Percentiles rank a stretch among this genome's conserved stretches.
Conservation (phyloP, 495 filamentous ascomycete genomes). For the Xylaria curta region DNA sequence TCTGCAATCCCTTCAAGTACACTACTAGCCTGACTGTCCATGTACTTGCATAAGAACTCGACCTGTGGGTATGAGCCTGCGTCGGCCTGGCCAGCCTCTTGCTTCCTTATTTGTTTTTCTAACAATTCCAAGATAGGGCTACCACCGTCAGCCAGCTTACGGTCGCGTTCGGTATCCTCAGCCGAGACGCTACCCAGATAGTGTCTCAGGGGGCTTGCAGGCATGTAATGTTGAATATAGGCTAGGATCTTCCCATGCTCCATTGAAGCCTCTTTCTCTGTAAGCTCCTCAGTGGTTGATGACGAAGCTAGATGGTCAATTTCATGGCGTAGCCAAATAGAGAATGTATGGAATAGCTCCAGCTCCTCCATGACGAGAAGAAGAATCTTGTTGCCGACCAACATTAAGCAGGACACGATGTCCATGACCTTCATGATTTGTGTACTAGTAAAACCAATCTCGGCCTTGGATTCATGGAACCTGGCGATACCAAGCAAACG, state of each 20-base stretch:
- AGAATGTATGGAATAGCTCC: constrained; percentile 78
- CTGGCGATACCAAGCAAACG: constrained; percentile 84
- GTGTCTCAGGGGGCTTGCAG: constrained; percentile 50
- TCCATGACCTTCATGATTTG: constrained; percentile 64
- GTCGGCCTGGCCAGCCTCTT: constrained; percentile 46
- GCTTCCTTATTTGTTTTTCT: constrained; percentile 53
- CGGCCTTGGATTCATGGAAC: constrained; percentile 72
- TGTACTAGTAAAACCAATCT: constrained; percentile 65
- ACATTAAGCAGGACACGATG: constrained; percentile 73
- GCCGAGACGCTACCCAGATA: constrained; percentile 47
- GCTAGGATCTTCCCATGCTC: constrained; percentile 59
- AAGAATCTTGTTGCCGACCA: constrained; percentile 77
- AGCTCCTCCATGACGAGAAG: constrained; percentile 76
- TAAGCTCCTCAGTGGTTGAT: constrained; percentile 55
- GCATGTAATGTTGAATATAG: constrained; percentile 60
- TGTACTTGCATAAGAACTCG: constrained; percentile 52
- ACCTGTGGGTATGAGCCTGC: constrained; percentile 50
- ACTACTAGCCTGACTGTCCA: constrained; percentile 45
- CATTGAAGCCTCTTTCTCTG: constrained; percentile 61
- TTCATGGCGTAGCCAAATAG: constrained; percentile 82
- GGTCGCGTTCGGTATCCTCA: constrained; percentile 39
- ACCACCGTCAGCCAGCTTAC: constrained; percentile 43
- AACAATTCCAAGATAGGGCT: constrained; percentile 52
- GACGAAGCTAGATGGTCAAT: constrained; percentile 69
- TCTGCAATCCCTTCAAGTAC: constrained; percentile 61